Percentiles rank a stretch among this genome's conserved stretches.
phyloP scores from a whole-genome alignment of 2,329 filamentous ascomycete species.

The Aspergillus novofumigatus region DNA sequence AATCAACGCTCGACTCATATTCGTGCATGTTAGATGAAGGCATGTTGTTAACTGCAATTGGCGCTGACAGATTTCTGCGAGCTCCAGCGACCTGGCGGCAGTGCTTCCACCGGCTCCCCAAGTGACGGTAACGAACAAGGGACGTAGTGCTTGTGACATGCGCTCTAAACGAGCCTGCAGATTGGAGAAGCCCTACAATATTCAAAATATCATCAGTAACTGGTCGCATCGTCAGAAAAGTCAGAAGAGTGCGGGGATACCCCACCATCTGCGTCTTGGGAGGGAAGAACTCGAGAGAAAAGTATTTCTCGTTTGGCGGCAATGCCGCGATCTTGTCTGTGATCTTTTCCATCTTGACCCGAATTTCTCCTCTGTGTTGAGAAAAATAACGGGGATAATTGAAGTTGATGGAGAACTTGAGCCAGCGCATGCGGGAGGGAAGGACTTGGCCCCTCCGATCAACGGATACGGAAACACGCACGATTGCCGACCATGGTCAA shows the following conservation, averaged over 20 bases:
- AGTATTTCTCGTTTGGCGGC: conserved; percentile 76
- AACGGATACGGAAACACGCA: conserved; percentile 2
- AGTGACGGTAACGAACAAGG: conserved; percentile 93
- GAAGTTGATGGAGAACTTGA: conserved; percentile 14
- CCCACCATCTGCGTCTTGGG: conserved; percentile 85
- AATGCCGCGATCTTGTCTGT: conserved; percentile 92
- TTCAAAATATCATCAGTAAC: conserved; percentile 19
- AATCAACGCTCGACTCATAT: conserved; percentile 83
- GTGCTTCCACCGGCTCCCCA: conserved; percentile 97
- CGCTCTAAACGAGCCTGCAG: conserved; percentile 87
- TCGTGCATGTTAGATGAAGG: conserved; percentile 93
- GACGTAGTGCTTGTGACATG: conserved; percentile 86
- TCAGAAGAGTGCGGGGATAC: conserved; percentile 23
- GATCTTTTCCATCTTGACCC: conserved; percentile 69
- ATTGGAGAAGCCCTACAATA: conserved; percentile 73
- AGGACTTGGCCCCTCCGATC: not conserved
- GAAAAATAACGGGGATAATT: conserved; percentile 13
- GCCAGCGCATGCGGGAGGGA: conserved; percentile 8
- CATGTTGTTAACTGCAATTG: conserved; percentile 91
- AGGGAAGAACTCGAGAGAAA: conserved; percentile 98
- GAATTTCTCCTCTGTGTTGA: conserved; percentile 4
- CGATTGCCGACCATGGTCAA: not conserved
- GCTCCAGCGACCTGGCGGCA: conserved; percentile 81
- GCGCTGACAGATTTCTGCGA: conserved; percentile 91
- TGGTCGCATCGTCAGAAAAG: conserved; percentile 2